Conservation (phyloP, 129 eudicot genomes). For the Lonicera japonica region DNA sequence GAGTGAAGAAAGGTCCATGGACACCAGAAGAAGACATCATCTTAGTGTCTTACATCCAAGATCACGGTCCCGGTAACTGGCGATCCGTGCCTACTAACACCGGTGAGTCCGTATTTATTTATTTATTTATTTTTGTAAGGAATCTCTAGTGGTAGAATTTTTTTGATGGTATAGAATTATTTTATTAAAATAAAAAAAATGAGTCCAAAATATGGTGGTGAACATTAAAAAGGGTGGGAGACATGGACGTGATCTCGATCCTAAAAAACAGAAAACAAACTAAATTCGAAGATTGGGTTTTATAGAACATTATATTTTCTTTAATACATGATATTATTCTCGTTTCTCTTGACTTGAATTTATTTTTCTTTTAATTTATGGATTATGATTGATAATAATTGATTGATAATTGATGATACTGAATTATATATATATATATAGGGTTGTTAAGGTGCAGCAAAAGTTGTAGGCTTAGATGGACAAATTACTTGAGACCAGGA, state of each 20-base stretch:
- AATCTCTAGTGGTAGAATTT: too few species aligned
- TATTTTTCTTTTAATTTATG: too few species aligned
- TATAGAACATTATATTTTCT: too few species aligned
- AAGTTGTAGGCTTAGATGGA: conserved; percentile 94
- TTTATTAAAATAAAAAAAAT: too few species aligned
- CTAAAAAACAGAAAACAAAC: too few species aligned
- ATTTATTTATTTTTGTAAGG: neutral
- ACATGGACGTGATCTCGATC: too few species aligned
- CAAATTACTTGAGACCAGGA: conserved; percentile 85
- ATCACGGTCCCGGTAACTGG: conserved; percentile 92
- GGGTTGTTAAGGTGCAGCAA: conserved; percentile 88
- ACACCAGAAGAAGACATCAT: conserved; percentile 90
- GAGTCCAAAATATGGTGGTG: too few species aligned
- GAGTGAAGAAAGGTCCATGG: conserved; percentile 93
- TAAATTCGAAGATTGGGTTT: too few species aligned
- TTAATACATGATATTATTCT: neutral
- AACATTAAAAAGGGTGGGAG: too few species aligned
- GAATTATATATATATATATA: conserved; percentile 10
- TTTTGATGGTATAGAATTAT: too few species aligned
- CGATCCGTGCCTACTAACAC: conserved; percentile 80
- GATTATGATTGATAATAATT: too few species aligned
- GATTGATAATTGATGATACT: neutral
- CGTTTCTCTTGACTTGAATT: neutral
- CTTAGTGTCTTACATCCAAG: conserved; percentile 66
- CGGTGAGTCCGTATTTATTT: conserved; percentile 15